phyloP scores from a whole-genome alignment of 257 asterid genomes.

The Oldenlandia corymbosa region DNA sequence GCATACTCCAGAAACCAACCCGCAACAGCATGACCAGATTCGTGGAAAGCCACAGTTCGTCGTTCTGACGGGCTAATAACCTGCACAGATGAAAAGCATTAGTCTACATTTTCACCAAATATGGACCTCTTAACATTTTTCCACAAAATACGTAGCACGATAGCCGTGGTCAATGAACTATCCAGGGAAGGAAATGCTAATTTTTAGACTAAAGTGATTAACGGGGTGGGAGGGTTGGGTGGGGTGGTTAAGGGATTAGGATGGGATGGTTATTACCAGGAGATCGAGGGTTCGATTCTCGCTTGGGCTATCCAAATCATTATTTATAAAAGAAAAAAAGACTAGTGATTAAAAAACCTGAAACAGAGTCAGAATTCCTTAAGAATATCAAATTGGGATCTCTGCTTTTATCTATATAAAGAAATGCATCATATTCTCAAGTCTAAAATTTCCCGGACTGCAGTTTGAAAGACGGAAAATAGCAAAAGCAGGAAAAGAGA shows the following conservation, averaged over 20 bases:
- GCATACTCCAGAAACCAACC: constrained; percentile 92
- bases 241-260: no score
- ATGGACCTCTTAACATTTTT: not conserved
- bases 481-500: not conserved
- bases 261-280: no score
- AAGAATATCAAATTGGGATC: not conserved
- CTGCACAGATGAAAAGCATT: constrained; percentile 25
- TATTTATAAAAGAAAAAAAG: not conserved
- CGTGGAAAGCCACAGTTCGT: constrained; percentile 82
- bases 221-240: no score
- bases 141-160: not conserved
- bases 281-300: no score
- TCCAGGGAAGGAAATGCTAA: no score
- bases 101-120: not conserved
- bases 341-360: no score
- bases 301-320: no score
- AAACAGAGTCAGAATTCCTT: not conserved
- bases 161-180: no score
- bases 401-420: not conserved
- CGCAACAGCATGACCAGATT: constrained; percentile 87
- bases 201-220: no score
- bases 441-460: not conserved
- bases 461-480: not conserved
- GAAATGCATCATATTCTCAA: not conserved
- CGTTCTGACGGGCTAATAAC: constrained; percentile 68